A percentile compares a stretch with the other conserved stretches of the same genome.
phyloP scores from a whole-genome alignment of 129 eudicot genomes.

The Pulicaria dysenterica region DNA sequence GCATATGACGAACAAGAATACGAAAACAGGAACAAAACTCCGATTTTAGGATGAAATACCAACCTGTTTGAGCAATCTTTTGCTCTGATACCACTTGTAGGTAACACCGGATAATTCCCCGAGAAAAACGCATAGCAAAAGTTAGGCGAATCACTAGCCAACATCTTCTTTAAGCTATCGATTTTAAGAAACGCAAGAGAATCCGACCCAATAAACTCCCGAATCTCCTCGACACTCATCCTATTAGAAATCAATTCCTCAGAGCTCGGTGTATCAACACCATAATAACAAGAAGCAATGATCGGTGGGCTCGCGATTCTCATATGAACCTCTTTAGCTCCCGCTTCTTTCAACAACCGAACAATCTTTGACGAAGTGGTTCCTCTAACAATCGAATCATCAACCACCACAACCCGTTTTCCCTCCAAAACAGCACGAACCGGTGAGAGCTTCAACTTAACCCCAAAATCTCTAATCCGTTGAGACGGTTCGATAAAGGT shows the following conservation, averaged over 20 bases:
- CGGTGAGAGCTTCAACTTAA: conserved; percentile 80
- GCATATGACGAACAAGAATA: too few species aligned
- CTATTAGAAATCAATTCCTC: conserved; percentile 85
- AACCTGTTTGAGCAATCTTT: too few species aligned
- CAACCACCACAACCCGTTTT: conserved; percentile 91
- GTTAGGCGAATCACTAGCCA: conserved; percentile 54
- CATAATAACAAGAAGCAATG: conserved; percentile 87
- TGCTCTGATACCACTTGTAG: conserved; percentile 61
- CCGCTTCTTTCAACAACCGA: conserved; percentile 78
- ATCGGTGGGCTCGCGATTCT: conserved; percentile 98
- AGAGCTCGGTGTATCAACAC: conserved; percentile 86
- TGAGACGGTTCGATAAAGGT: conserved; percentile 95
- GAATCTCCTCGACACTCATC: conserved; percentile 78
- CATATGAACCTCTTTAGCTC: conserved; percentile 96
- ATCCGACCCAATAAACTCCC: conserved; percentile 79
- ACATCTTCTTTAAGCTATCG: conserved; percentile 62
- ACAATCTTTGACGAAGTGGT: conserved; percentile 91
- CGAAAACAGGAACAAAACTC: too few species aligned
- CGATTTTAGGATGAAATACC: too few species aligned
- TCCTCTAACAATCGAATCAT: conserved; percentile 93
- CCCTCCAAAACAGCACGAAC: conserved; percentile 82
- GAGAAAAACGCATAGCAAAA: conserved; percentile 91
- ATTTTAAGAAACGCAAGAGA: conserved; percentile 74
- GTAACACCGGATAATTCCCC: conserved; percentile 70
- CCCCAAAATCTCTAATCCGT: conserved; percentile 89